Percentiles rank a stretch among this genome's conserved stretches.
Evolutionary conservation across 2,329 filamentous ascomycete genomes (phyloP).

Genomic region (Aspergillus alliaceus): DNA sequence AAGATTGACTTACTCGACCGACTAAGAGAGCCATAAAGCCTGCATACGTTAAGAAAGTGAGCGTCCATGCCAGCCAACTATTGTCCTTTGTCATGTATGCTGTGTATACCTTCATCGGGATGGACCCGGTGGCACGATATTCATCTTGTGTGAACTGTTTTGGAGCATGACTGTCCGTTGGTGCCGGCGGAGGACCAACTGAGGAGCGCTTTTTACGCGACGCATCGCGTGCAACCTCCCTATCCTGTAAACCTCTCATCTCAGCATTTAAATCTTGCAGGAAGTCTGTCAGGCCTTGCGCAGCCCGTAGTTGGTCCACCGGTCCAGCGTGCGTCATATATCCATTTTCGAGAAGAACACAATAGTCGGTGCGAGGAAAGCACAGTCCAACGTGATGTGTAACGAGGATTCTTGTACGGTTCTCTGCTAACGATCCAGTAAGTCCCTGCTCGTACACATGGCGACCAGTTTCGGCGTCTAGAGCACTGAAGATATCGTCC

Average conservation of each 20-base stretch:
- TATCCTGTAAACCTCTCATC: constrained; percentile 38
- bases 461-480: constrained; percentile 78
- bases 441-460: constrained; percentile 77
- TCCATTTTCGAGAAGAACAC: constrained; percentile 72
- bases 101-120: constrained; percentile 66
- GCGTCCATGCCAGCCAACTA: constrained; percentile 60
- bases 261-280: constrained; percentile 42
- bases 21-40: constrained; percentile 56
- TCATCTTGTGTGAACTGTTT: constrained; percentile 79
- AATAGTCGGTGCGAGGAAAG: constrained; percentile 69
- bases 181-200: constrained; percentile 10
- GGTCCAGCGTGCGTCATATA: constrained; percentile 63
- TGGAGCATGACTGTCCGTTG: constrained; percentile 35
- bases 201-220: constrained; percentile 12
- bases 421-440: constrained; percentile 66
- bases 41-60: constrained; percentile 57
- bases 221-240: constrained; percentile 7
- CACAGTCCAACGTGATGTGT: constrained; percentile 77
- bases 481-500: constrained; percentile 80
- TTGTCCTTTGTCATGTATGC: constrained; percentile 68
- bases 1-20: constrained; percentile 41
- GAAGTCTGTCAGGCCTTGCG: constrained; percentile 44
- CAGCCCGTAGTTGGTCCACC: constrained; percentile 56
- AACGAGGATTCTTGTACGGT: constrained; percentile 73
- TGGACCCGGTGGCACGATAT: constrained; percentile 66